Percentiles rank a stretch among this genome's conserved stretches.
Conservation (phyloP, 2,329 filamentous ascomycete species). For the Pseudopyricularia javanii region DNA sequence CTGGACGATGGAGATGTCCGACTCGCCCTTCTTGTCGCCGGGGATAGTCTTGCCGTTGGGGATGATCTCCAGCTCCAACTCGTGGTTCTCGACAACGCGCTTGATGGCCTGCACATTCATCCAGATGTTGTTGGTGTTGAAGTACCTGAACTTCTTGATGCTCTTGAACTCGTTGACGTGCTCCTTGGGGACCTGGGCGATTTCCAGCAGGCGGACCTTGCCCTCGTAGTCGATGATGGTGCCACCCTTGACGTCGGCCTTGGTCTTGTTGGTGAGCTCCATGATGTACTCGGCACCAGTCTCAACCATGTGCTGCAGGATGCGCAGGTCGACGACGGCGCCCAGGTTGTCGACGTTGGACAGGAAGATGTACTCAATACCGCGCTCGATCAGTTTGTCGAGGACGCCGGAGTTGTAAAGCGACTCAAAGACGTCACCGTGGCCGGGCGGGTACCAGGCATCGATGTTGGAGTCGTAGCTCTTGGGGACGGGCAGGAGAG, state of each 20-base stretch:
- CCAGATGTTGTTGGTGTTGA: conserved; percentile 99
- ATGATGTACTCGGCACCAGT: conserved; percentile 97
- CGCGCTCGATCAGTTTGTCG: conserved; percentile 87
- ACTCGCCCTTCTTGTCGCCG: conserved; percentile 99
- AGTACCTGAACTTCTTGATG: conserved; percentile 99
- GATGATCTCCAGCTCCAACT: conserved; percentile 99
- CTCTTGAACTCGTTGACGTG: conserved; percentile 99
- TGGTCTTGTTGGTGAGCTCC: conserved; percentile 99
- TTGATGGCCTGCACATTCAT: conserved; percentile 96
- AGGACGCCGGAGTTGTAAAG: conserved; percentile 98
- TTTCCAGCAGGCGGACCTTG: conserved; percentile 90
- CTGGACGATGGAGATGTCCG: conserved; percentile 93
- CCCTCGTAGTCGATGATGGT: conserved; percentile 99
- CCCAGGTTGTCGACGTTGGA: conserved; percentile 99
- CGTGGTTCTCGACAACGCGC: conserved; percentile 96
- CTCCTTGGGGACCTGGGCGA: conserved; percentile 98
- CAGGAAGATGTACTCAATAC: conserved; percentile 95
- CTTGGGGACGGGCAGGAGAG: conserved; percentile 90
- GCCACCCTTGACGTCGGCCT: conserved; percentile 99
- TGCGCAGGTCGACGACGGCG: conserved; percentile 93
- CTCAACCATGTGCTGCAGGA: conserved; percentile 99
- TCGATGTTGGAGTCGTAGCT: conserved; percentile 73
- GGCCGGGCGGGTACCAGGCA: conserved; percentile 97
- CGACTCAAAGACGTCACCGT: conserved; percentile 97
- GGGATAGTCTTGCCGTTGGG: conserved; percentile 98